Evolutionary conservation across 495 filamentous ascomycete species (phyloP), one percentile per base, ranked within the genome.

Genomic region (Neurospora sublineolata): DNA sequence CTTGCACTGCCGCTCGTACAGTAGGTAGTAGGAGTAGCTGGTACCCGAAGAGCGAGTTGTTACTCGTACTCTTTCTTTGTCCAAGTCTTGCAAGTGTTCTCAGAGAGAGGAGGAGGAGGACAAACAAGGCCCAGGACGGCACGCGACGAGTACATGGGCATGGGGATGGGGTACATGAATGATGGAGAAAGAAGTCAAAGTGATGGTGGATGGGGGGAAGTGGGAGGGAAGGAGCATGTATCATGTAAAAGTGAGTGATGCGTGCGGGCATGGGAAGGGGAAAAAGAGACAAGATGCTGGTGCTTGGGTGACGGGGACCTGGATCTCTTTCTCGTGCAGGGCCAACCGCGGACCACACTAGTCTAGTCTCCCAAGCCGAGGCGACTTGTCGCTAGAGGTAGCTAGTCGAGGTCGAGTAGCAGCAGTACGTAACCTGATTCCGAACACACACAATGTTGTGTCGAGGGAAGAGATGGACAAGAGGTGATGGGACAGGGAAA

Each of bases 151-250:
- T 79, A 81, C 76, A 78, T 79, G 52, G 52, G 52, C 52, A 64
- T 33, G 14, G 27, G 27, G 27, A 33, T 64, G 74, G 75, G 76
- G 77, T 82, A 79, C 76, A 79, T 79, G 78, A 74, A 76, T 71
- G 70, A 69, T 36, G 16, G 18, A 40, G 67, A 68, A 37, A 42
- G 18, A 33, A 11, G 27, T 44, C 18, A 39, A 39, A 18, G 33
- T 68, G 67, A 68, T 68, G 33, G 18, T 37, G 33, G n/a, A 68
- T 40, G 67, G 33, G 33, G 37, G 14, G n/a, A 12, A 12, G 23
- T 68, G 68, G 27, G 27, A 23, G 68, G 68, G 18, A 40, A 18
- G 68, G 37, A 27, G 68, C 37, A 68, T 73, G 72, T 73, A 73
- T 71, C 73, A 73, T 71, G 37, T 69, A 38, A 69, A 52, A 42